phyloP scores from a whole-genome alignment of 2,329 filamentous ascomycete species.

The Colletotrichum salicis region DNA sequence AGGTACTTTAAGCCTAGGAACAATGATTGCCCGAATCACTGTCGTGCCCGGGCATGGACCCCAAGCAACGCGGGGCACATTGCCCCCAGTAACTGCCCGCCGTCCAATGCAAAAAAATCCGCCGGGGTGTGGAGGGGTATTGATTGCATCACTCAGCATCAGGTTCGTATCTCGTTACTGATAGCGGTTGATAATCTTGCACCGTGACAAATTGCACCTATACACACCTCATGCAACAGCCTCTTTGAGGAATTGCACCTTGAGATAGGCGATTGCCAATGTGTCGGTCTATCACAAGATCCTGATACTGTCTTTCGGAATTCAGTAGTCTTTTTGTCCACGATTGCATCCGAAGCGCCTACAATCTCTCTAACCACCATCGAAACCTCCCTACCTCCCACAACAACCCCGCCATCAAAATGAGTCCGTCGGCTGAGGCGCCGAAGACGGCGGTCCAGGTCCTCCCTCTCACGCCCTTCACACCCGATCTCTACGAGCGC shows the following conservation, averaged over 20 bases:
- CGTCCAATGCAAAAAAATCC: conserved; percentile 1
- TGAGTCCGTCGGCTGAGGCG: conserved; percentile 18
- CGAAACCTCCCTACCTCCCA: background rate
- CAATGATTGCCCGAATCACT: conserved; percentile 9
- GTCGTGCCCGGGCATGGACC: background rate
- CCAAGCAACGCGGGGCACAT: conserved; percentile 15
- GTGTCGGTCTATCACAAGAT: background rate
- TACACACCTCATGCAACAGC: background rate
- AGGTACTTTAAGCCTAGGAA: background rate
- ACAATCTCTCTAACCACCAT: background rate
- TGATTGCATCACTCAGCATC: conserved; percentile 21
- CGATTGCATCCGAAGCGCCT: background rate
- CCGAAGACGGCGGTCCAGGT: conserved; percentile 43
- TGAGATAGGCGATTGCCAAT: background rate
- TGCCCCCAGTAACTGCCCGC: background rate
- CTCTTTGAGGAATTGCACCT: background rate
- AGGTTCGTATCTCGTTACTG: background rate
- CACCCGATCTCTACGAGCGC: conserved; percentile 72
- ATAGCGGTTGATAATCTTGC: background rate
- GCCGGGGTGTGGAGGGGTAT: conserved; percentile 8
- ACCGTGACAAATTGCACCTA: background rate
- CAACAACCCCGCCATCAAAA: conserved; percentile 14
- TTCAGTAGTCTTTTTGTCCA: background rate
- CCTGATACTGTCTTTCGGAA: background rate
- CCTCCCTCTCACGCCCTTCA: conserved; percentile 60